Evolutionary conservation across 2,329 filamentous ascomycete genomes (phyloP), one percentile per base, ranked within the genome.

Genomic region (Aschersonia sp.): DNA sequence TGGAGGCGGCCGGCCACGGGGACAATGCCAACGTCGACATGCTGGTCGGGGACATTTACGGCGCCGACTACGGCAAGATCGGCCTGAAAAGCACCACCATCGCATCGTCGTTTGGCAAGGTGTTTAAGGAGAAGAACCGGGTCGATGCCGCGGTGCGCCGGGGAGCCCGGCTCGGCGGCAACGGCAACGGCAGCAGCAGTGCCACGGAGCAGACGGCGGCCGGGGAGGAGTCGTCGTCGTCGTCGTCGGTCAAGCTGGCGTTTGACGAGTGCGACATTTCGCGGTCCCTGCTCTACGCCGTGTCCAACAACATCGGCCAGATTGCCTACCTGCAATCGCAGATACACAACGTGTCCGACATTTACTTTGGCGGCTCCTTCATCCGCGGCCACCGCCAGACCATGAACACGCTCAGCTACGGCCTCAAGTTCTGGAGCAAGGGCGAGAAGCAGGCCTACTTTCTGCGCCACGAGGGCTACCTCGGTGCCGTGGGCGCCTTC

Each of bases 281-380:
- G 30, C 76, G 90, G 33, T 95, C 87, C 44, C 73, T 98, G 14
- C 77, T 98, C 0, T 98, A 95, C 66, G 92, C 92, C 30, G 87
- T 97, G 56, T 90, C 85, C 63, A 97, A 97, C 70, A 97, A 97
- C 66, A 96, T 97, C 53, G 92, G 92, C 12, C 92, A 98, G 68
- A 94, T 98, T 57, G 88, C 92, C 42, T 96, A 92, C 63, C 73
- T 98, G n/a, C 92, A 97, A 62, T 92, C 87, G 5, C 89, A 96
- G 63, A 92, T 95, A 60, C 90, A 98, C 67, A 78, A 83, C 43
- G 72, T 97, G 30, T 84, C 86, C 53, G 81, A 90, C 59, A 97
- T 98, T 51, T 98, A 98, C 69, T 98, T 98, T 65, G 92, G 92
- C 29, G 92, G 92, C 30, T 92, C 85, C 6, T 98, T 97, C 62